These are phyloP conservation scores for Gardenia jasminoides DNA, from an alignment of 257 asterid genomes.

Conservation along the genomic window DNA sequence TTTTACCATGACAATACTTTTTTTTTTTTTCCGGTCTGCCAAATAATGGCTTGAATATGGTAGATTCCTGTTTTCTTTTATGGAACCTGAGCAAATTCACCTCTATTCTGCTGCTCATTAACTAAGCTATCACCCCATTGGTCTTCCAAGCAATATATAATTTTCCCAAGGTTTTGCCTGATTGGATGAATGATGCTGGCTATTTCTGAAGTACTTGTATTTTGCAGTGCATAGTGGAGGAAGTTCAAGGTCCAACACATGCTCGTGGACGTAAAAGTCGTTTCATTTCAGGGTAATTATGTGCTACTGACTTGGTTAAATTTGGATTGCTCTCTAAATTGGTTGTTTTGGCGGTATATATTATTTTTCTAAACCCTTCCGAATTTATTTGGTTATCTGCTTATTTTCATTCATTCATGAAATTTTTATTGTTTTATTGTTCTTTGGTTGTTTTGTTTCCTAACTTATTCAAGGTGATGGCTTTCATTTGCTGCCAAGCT, in stretches of 20 bases:
- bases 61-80: neutral
- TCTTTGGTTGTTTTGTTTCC: neutral
- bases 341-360: slow-evolving; percentile 1
- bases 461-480: neutral
- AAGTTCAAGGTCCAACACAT: slow-evolving; percentile 98
- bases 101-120: neutral
- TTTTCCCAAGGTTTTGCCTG: neutral
- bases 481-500: neutral
- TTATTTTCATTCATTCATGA: neutral
- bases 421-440: neutral
- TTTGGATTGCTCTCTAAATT: slow-evolving; percentile 1
- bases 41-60: neutral
- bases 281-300: slow-evolving; percentile 87
- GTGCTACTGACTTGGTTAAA: slow-evolving; percentile 8
- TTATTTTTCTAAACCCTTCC: neutral
- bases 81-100: neutral
- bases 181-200: neutral
- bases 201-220: neutral
- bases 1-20: neutral
- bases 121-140: neutral
- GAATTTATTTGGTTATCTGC: neutral
- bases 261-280: slow-evolving; percentile 96
- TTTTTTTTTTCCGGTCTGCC: neutral
- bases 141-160: neutral
- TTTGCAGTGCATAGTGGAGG: slow-evolving; percentile 92